Evolutionary conservation across 768 basidiomycete species (phyloP).

Genomic region (Pulveroboletus sp.): DNA sequence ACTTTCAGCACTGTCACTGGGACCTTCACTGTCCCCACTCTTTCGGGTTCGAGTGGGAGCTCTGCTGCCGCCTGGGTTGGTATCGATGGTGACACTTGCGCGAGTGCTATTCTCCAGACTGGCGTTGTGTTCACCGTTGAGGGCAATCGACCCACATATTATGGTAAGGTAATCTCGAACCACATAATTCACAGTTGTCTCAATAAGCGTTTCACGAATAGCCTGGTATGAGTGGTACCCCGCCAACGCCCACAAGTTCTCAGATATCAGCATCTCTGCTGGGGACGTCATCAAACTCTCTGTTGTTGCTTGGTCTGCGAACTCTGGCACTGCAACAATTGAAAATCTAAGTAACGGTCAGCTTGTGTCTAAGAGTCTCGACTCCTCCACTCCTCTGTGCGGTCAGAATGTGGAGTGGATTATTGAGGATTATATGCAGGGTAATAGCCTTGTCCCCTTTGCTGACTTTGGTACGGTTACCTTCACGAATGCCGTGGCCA

Average conservation of each 20-base stretch:
- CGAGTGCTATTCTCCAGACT: conserved; percentile 2
- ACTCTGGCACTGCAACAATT: not conserved
- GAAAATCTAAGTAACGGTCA: conserved; percentile 1
- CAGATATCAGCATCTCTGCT: not conserved
- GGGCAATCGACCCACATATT: not conserved
- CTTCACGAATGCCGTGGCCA: conserved; percentile 1
- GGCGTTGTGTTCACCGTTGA: not conserved
- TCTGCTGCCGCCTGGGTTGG: conserved; percentile 12
- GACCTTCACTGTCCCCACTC: conserved; percentile 5
- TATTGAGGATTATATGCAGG: not conserved
- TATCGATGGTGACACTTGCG: conserved; percentile 6
- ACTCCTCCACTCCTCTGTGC: not conserved
- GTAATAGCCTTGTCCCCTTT: not conserved
- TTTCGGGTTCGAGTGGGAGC: not conserved
- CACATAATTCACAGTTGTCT: not conserved
- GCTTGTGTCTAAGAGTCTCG: not conserved
- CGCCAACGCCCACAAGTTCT: not conserved
- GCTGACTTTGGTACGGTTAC: conserved; percentile 6
- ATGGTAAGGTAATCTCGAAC: not conserved
- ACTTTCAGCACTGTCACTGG: conserved; percentile 8
- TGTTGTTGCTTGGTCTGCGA: not conserved
- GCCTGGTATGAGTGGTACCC: conserved; percentile 14
- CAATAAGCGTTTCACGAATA: not conserved
- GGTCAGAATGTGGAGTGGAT: conserved; percentile 12
- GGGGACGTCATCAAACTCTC: conserved; percentile 7